Evolutionary conservation across 2,329 filamentous ascomycete species (phyloP).

Genomic region (Nemania sp.): DNA sequence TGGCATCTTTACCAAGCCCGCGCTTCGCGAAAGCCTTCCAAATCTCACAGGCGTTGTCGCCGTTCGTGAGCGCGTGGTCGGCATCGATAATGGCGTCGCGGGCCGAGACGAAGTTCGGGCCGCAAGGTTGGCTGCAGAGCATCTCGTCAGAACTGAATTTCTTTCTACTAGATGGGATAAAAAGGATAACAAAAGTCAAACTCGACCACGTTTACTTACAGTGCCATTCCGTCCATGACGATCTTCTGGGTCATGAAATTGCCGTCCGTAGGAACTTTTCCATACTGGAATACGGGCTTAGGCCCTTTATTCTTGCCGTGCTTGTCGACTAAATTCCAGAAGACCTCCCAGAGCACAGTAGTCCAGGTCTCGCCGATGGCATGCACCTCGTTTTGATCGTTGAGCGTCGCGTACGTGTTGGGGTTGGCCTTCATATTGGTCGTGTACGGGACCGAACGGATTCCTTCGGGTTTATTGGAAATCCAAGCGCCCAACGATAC

Average conservation of each 20-base stretch:
- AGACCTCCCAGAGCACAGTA: constrained; percentile 53
- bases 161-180: neutral
- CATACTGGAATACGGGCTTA: constrained; percentile 44
- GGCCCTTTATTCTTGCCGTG: constrained; percentile 48
- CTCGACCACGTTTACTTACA: constrained; percentile 35
- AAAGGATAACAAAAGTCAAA: neutral
- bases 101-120: constrained; percentile 51
- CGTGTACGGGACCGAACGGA: constrained; percentile 50
- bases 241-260: constrained; percentile 53
- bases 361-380: constrained; percentile 53
- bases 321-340: constrained; percentile 56
- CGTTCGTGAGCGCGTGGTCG: constrained; percentile 50
- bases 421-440: constrained; percentile 50
- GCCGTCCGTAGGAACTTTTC: constrained; percentile 51
- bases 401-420: constrained; percentile 47
- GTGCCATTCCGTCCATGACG: constrained; percentile 51
- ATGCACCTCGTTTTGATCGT: constrained; percentile 44
- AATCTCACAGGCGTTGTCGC: constrained; percentile 50
- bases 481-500: constrained; percentile 52
- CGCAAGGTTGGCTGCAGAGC: constrained; percentile 48
- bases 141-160: constrained; percentile 5
- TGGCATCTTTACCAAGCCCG: constrained; percentile 47
- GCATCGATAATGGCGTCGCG: constrained; percentile 55
- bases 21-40: constrained; percentile 56
- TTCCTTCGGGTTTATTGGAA: constrained; percentile 42